Conservation (phyloP, 2,329 filamentous ascomycete genomes). For the Cercospora sp. region DNA sequence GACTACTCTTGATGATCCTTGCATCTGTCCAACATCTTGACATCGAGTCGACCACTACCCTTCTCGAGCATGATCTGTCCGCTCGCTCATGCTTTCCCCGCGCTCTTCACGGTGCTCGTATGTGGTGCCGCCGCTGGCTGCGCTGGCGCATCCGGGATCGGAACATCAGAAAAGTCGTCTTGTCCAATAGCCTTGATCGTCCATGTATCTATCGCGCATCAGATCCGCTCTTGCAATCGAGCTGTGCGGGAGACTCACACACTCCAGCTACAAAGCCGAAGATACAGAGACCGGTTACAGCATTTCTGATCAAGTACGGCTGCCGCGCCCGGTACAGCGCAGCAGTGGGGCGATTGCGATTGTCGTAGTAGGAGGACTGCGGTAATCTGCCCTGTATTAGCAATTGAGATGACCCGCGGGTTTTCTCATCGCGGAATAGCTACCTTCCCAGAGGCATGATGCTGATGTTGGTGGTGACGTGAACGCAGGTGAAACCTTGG, state of each 20-base stretch:
- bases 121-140: slow-evolving; percentile 42
- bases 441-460: slow-evolving; percentile 32
- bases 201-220: slow-evolving; percentile 59
- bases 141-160: slow-evolving; percentile 73
- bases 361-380: slow-evolving; percentile 86
- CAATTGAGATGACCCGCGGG: not conserved
- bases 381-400: slow-evolving; percentile 47
- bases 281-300: slow-evolving; percentile 74
- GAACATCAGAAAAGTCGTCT: slow-evolving; percentile 95
- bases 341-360: slow-evolving; percentile 78
- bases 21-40: not conserved
- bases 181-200: slow-evolving; percentile 86
- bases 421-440: not conserved
- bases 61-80: not conserved
- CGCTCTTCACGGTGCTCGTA: slow-evolving; percentile 29
- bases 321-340: slow-evolving; percentile 88
- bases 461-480: not conserved
- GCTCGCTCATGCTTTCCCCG: slow-evolving; percentile 23
- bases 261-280: slow-evolving; percentile 76
- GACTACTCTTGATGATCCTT: not conserved
- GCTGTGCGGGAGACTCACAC: slow-evolving; percentile 63
- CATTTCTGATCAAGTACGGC: slow-evolving; percentile 90
- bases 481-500: not conserved
- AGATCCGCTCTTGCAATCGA: not conserved
- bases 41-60: not conserved